These are phyloP conservation scores for Ilex aquifolium DNA, from an alignment of 257 asterid genomes.

Conservation along the genomic window DNA sequence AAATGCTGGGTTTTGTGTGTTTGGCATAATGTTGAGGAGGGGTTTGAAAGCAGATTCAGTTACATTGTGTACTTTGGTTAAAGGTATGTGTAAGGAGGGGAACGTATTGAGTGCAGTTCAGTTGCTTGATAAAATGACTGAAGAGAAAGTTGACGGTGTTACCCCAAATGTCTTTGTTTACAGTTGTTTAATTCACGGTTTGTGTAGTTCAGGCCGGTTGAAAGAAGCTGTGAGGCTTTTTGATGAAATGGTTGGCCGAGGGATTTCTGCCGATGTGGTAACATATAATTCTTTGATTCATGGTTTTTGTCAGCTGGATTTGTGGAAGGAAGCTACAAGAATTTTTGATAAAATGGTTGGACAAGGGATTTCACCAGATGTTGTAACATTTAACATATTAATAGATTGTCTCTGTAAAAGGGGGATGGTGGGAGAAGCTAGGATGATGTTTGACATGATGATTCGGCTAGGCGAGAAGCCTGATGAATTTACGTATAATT, in stretches of 20 bases:
- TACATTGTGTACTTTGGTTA: not conserved
- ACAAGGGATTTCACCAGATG: not conserved
- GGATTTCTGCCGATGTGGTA: not conserved
- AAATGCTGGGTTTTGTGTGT: not conserved
- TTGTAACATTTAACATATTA: not conserved
- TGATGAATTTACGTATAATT: not conserved
- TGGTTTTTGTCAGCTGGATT: not conserved
- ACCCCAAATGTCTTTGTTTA: not conserved
- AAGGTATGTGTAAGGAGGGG: not conserved
- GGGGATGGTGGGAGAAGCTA: conserved; percentile 1
- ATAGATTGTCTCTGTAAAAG: not conserved
- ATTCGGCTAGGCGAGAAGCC: not conserved
- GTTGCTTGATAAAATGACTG: not conserved
- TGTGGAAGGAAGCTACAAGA: not conserved
- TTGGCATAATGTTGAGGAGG: not conserved
- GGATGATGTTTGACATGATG: not conserved
- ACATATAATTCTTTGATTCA: conserved; percentile 2
- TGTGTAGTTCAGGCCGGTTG: not conserved
- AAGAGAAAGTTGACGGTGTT: not conserved
- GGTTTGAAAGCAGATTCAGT: not conserved
- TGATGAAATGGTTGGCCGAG: conserved; percentile 1
- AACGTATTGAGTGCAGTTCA: not conserved
- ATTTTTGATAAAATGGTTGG: conserved; percentile 4
- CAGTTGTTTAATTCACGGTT: not conserved
- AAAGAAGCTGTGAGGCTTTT: not conserved